Conservation (phyloP, 371 early-diverging fungal genomes). For the Mortierella sp. region DNA sequence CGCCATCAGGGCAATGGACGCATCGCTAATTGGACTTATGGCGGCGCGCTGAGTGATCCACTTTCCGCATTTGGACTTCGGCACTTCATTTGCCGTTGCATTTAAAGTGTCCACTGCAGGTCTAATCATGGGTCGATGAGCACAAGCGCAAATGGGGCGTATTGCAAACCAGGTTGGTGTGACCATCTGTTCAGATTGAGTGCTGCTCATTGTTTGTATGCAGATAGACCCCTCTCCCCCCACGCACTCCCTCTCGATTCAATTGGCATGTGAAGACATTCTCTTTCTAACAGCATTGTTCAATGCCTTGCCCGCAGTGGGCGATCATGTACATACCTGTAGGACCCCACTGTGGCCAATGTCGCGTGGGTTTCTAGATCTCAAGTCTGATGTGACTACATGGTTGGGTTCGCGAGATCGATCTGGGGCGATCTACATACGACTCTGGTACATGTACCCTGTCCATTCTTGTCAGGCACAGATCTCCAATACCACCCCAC, state of each 20-base stretch:
- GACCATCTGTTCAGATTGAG: slow-evolving; percentile 1
- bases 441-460: too few relatives aligned
- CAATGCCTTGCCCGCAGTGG: too few relatives aligned
- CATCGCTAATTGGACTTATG: too few relatives aligned
- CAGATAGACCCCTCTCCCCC: not conserved
- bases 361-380: too few relatives aligned
- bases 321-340: too few relatives aligned
- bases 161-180: slow-evolving; percentile 5
- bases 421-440: too few relatives aligned
- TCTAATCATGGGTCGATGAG: not conserved
- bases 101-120: slow-evolving; percentile 3
- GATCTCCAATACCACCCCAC: too few relatives aligned
- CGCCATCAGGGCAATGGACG: too few relatives aligned
- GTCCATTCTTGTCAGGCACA: too few relatives aligned
- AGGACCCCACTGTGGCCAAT: too few relatives aligned
- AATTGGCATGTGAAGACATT: slow-evolving; percentile 2
- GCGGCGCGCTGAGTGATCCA: slow-evolving; percentile 19
- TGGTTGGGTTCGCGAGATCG: too few relatives aligned
- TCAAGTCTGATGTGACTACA: too few relatives aligned
- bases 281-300: not conserved
- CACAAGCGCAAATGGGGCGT: not conserved
- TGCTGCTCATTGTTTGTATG: not conserved
- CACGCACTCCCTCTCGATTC: not conserved
- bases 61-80: slow-evolving; percentile 16
- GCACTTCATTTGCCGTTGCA: slow-evolving; percentile 14